Conservation (phyloP, 176 grass and related monocot genomes). For the Avena atlantica region DNA sequence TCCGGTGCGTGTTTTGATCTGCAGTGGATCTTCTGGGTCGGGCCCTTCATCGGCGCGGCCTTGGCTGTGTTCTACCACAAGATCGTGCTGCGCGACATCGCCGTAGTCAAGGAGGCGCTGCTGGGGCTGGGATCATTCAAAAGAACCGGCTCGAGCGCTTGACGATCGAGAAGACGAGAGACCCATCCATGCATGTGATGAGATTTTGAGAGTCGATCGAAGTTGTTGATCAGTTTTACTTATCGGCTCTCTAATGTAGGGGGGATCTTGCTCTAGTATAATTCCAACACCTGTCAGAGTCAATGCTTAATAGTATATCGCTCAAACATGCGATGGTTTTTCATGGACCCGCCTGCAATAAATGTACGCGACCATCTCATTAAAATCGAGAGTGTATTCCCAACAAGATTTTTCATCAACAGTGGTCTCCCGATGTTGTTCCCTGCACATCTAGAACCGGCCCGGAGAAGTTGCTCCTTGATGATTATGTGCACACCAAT, state of each 20-base stretch:
- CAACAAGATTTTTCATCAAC: constrained; percentile 11
- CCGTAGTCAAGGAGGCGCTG: background rate
- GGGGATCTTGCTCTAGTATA: no score
- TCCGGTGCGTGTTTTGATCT: background rate
- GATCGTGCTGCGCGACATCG: constrained; percentile 38
- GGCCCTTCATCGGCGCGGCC: constrained; percentile 65
- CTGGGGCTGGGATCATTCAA: background rate
- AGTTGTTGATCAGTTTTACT: background rate
- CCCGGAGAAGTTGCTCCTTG: background rate
- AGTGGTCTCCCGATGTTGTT: constrained; percentile 8
- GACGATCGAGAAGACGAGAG: background rate
- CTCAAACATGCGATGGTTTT: background rate
- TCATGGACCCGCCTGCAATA: background rate
- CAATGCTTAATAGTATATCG: background rate
- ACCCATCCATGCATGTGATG: background rate
- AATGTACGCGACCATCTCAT: background rate
- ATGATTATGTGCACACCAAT: background rate
- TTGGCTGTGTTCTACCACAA: constrained; percentile 72
- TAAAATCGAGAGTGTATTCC: background rate
- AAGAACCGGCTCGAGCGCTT: background rate
- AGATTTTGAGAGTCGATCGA: background rate
- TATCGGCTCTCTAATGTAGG: no score
- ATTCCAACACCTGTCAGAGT: background rate
- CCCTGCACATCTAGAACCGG: background rate
- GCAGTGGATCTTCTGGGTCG: constrained; percentile 98